Percentiles rank a stretch among this genome's conserved stretches.
phyloP scores from a whole-genome alignment of 176 grass and related monocot species.

The Bromus sterilis region DNA sequence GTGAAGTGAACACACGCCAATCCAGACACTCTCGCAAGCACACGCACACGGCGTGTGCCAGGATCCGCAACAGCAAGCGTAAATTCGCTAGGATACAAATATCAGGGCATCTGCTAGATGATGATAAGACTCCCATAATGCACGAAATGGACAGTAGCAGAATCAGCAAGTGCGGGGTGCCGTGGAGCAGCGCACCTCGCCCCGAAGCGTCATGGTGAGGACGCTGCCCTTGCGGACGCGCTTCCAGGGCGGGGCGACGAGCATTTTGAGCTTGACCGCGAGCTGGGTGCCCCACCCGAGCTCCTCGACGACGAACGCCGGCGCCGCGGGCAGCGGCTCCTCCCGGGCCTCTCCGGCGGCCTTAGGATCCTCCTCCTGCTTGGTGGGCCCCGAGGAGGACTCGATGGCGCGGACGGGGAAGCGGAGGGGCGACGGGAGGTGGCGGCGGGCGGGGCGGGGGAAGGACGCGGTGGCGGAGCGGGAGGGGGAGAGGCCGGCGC shows the following conservation, averaged over 20 bases:
- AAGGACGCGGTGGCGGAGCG: conserved; percentile 14
- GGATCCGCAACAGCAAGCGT: not conserved
- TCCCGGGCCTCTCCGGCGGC: conserved; percentile 14
- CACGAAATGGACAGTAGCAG: not conserved
- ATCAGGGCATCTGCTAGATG: not conserved
- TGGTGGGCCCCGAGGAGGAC: conserved; percentile 38
- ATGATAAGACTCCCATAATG: conserved; percentile 1
- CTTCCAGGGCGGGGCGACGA: conserved; percentile 76
- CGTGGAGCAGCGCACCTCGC: conserved; percentile 36
- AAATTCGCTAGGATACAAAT: not conserved
- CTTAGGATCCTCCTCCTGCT: conserved; percentile 32
- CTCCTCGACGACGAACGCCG: conserved; percentile 35
- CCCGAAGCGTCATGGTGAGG: conserved; percentile 75
- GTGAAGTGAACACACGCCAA: not conserved
- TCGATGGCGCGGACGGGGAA: conserved; percentile 33
- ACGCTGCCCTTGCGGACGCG: conserved; percentile 78
- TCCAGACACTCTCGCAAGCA: not conserved
- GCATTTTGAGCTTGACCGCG: conserved; percentile 61
- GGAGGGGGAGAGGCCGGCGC: conserved; percentile 16
- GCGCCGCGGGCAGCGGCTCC: conserved; percentile 15
- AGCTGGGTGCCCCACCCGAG: conserved; percentile 54
- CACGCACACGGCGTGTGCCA: not conserved
- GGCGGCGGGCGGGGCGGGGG: not conserved
- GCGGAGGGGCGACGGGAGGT: conserved; percentile 25
- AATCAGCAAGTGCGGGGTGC: not conserved